Percentiles rank a stretch among this genome's conserved stretches.
Evolutionary conservation across 2,329 filamentous ascomycete species (phyloP).

Genomic region (Gnomoniopsis smithogilvyi): DNA sequence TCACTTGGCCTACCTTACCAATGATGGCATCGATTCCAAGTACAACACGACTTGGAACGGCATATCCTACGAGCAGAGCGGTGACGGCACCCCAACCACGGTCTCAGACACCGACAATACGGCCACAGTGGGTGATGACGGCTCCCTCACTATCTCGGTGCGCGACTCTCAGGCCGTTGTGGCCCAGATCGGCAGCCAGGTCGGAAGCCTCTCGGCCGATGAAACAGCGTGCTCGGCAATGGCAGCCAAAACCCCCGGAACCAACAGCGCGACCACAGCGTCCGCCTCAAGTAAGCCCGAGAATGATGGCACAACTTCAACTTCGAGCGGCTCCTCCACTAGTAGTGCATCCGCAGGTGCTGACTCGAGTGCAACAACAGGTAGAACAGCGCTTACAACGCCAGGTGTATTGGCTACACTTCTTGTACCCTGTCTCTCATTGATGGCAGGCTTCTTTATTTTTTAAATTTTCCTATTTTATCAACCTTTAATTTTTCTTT

Average conservation of each 20-base stretch:
- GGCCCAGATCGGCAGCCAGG: conserved; percentile 35
- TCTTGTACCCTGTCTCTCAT: conserved; percentile 11
- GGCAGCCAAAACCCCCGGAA: conserved; percentile 10
- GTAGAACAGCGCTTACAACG: background rate
- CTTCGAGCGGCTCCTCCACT: background rate
- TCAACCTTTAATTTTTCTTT: background rate
- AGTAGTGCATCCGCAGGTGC: conserved; percentile 8
- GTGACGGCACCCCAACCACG: conserved; percentile 35
- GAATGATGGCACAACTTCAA: conserved; percentile 8
- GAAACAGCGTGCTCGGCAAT: conserved; percentile 11
- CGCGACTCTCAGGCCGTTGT: conserved; percentile 44
- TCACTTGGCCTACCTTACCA: conserved; percentile 45
- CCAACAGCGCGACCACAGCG: conserved; percentile 3
- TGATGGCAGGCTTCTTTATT: conserved; percentile 10
- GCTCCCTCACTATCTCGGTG: conserved; percentile 31
- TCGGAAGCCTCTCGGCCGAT: conserved; percentile 15
- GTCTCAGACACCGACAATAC: conserved; percentile 31
- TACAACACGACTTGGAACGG: conserved; percentile 44
- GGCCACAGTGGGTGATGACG: conserved; percentile 29
- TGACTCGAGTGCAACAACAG: conserved; percentile 12
- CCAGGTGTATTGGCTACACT: conserved; percentile 3
- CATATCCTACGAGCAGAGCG: conserved; percentile 39
- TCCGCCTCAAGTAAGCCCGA: conserved; percentile 18
- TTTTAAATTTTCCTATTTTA: conserved; percentile 2
- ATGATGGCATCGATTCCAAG: conserved; percentile 39